phyloP scores from a whole-genome alignment of 2,329 filamentous ascomycete species.

The Chrysoporthe austroafricana region DNA sequence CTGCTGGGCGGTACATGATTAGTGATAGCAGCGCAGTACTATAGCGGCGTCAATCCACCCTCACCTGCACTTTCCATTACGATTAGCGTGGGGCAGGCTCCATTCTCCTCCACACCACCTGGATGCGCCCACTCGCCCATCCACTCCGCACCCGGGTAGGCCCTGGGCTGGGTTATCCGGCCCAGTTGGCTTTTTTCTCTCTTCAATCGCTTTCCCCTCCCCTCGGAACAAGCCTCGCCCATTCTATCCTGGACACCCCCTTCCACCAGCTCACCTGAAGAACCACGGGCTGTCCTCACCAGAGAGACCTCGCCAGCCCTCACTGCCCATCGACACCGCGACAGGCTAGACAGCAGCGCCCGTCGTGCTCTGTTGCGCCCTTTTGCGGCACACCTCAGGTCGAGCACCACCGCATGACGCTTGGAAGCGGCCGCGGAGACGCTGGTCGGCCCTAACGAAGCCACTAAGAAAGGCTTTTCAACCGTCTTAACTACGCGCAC shows the following conservation, averaged over 20 bases:
- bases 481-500: background rate
- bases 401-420: slow-evolving; percentile 12
- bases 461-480: slow-evolving; percentile 27
- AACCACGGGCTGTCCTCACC: background rate
- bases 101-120: slow-evolving; percentile 10
- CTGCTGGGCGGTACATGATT: no score
- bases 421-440: slow-evolving; percentile 15
- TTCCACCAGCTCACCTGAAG: background rate
- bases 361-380: background rate
- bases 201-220: slow-evolving; percentile 15
- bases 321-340: background rate
- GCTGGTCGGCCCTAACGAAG: slow-evolving; percentile 23
- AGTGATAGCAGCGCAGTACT: background rate
- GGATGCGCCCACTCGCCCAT: slow-evolving; percentile 2
- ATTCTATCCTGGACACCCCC: slow-evolving; percentile 2
- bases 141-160: slow-evolving; percentile 9
- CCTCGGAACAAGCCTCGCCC: slow-evolving; percentile 7
- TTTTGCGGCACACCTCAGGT: background rate
- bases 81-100: slow-evolving; percentile 20
- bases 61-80: slow-evolving; percentile 13
- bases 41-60: background rate
- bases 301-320: background rate
- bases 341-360: background rate
- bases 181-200: slow-evolving; percentile 9
- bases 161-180: slow-evolving; percentile 12